Percentiles rank a stretch among this genome's conserved stretches.
phyloP scores from a whole-genome alignment of 2,329 filamentous ascomycete species.

The Raffaelea ambrosiae region DNA sequence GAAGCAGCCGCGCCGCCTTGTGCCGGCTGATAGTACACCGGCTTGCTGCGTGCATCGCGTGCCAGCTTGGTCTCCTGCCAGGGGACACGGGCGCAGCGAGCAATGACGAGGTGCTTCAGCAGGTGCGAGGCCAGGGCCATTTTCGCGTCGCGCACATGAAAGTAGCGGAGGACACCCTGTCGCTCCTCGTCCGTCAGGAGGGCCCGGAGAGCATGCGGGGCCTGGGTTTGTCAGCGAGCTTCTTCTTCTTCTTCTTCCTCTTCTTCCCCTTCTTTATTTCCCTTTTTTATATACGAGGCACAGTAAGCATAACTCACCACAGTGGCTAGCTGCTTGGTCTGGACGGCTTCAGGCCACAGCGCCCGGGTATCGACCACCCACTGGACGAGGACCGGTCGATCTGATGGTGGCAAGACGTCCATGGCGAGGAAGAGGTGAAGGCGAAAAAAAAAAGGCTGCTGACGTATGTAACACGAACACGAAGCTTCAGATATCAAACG shows the following conservation, averaged over 20 bases:
- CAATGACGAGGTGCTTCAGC: conserved; percentile 63
- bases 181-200: conserved; percentile 49
- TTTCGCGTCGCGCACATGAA: conserved; percentile 63
- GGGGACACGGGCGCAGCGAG: conserved; percentile 39
- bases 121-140: conserved; percentile 65
- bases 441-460: no score
- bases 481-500: no score
- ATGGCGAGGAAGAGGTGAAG: no score
- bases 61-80: conserved; percentile 53
- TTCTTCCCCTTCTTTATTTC: no score
- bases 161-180: conserved; percentile 48
- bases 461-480: no score
- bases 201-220: conserved; percentile 37
- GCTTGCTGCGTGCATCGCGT: conserved; percentile 47
- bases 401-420: conserved; percentile 3
- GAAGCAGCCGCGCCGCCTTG: no score
- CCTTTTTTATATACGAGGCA: background rate
- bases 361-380: conserved; percentile 54
- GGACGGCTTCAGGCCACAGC: conserved; percentile 44
- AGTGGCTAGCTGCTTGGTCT: conserved; percentile 38
- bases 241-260: no score
- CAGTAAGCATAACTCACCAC: conserved; percentile 34
- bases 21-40: conserved; percentile 39
- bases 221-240: conserved; percentile 9
- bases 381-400: conserved; percentile 37